phyloP scores from a whole-genome alignment of 2,329 filamentous ascomycete genomes.

The Trichophyton simii region DNA sequence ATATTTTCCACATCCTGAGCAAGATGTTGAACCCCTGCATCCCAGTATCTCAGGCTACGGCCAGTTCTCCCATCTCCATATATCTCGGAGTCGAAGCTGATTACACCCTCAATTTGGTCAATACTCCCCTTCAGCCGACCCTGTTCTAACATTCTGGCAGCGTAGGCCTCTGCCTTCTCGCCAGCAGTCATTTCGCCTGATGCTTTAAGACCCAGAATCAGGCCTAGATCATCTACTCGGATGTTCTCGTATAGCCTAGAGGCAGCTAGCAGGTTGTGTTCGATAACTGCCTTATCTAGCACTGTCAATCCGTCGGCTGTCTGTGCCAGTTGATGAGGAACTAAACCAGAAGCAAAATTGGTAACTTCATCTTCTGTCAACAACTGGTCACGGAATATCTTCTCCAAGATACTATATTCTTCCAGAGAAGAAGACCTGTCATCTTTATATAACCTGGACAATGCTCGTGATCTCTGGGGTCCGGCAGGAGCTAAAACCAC shows the following conservation, averaged over 20 bases:
- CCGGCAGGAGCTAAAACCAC: constrained; percentile 87
- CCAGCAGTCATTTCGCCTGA: constrained; percentile 36
- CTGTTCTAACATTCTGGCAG: constrained; percentile 91
- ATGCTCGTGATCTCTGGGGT: constrained; percentile 63
- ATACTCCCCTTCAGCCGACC: constrained; percentile 77
- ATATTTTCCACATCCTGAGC: constrained; percentile 84
- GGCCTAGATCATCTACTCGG: constrained; percentile 59
- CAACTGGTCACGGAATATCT: constrained; percentile 89
- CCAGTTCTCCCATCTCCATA: constrained; percentile 51
- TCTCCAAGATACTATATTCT: constrained; percentile 71
- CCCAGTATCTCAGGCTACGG: constrained; percentile 72
- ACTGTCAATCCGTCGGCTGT: constrained; percentile 88
- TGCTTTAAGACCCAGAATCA: constrained; percentile 59
- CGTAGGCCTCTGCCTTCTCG: constrained; percentile 78
- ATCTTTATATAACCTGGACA: constrained; percentile 85
- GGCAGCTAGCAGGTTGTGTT: constrained; percentile 85
- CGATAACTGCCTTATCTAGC: constrained; percentile 80
- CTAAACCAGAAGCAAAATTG: constrained; percentile 67
- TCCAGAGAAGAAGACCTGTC: constrained; percentile 68
- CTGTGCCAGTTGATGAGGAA: constrained; percentile 77
- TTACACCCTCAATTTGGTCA: constrained; percentile 80
- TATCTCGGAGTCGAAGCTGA: constrained; percentile 73
- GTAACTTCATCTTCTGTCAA: constrained; percentile 70
- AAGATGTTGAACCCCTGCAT: constrained; percentile 71
- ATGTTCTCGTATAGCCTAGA: constrained; percentile 72